Evolutionary conservation across 257 asterid genomes (phyloP).

Genomic region (Galeopsis tetrahit): DNA sequence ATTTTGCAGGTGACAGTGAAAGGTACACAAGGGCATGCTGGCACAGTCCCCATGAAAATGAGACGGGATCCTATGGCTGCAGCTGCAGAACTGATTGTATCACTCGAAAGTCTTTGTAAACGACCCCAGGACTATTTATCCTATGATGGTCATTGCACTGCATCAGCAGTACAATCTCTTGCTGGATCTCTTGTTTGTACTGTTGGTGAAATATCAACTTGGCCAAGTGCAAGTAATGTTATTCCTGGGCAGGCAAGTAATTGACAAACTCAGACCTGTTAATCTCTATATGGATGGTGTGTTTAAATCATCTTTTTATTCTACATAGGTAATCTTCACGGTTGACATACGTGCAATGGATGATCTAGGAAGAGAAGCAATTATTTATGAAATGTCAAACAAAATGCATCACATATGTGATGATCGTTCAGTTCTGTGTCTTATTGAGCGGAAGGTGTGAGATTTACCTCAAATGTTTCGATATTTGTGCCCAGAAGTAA

Average conservation of each 20-base stretch:
- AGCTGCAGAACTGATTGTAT: conserved; percentile 85
- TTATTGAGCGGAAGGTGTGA: conserved; percentile 81
- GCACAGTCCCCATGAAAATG: conserved; percentile 97
- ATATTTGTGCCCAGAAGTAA: conserved; percentile 16
- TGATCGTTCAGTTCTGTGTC: conserved; percentile 75
- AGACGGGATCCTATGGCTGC: conserved; percentile 97
- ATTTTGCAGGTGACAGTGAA: conserved; percentile 75
- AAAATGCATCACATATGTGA: conserved; percentile 76
- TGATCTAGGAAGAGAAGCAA: conserved; percentile 88
- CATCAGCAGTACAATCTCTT: conserved; percentile 69
- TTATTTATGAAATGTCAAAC: conserved; percentile 72
- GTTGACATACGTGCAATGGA: conserved; percentile 92
- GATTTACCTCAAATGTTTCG: conserved; percentile 15
- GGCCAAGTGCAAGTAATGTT: conserved; percentile 99
- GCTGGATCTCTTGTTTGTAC: conserved; percentile 96
- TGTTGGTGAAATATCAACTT: conserved; percentile 94
- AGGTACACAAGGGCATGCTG: conserved; percentile 99
- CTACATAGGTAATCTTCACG: conserved; percentile 78
- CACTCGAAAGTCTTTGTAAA: conserved; percentile 87
- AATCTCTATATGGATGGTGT: background rate
- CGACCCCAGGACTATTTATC: conserved; percentile 78
- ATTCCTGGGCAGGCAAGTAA: conserved; percentile 98
- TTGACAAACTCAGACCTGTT: conserved; percentile 8
- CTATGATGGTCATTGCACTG: conserved; percentile 69
- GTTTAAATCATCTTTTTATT: conserved; percentile 9